Evolutionary conservation across 2,329 filamentous ascomycete species (phyloP).

Genomic region (Aureobasidium vineae): DNA sequence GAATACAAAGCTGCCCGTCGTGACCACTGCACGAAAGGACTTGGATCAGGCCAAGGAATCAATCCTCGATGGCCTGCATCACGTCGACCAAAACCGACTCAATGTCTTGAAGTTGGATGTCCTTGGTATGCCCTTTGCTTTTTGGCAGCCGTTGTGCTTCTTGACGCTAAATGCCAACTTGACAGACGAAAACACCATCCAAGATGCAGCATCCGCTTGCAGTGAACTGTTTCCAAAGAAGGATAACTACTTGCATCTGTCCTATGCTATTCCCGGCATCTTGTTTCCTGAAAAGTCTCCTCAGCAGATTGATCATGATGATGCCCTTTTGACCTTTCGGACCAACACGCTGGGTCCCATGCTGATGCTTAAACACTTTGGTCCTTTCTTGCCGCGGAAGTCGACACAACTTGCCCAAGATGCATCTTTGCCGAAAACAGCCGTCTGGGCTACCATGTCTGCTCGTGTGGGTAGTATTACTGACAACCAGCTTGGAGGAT

Average conservation of each 20-base stretch:
- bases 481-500: slow-evolving; percentile 72
- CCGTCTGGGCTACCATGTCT: slow-evolving; percentile 72
- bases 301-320: slow-evolving; percentile 59
- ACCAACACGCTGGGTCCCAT: slow-evolving; percentile 74
- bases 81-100: slow-evolving; percentile 49
- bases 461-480: slow-evolving; percentile 72
- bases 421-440: slow-evolving; percentile 47
- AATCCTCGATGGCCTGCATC: slow-evolving; percentile 52
- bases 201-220: slow-evolving; percentile 51
- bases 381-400: slow-evolving; percentile 64
- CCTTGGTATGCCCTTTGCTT: slow-evolving; percentile 45
- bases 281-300: slow-evolving; percentile 72
- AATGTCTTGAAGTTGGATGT: slow-evolving; percentile 57
- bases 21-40: slow-evolving; percentile 60
- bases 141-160: not conserved
- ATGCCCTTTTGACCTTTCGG: slow-evolving; percentile 66
- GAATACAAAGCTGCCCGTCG: slow-evolving; percentile 57
- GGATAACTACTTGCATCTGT: slow-evolving; percentile 63
- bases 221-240: slow-evolving; percentile 38
- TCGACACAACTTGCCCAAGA: slow-evolving; percentile 42
- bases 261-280: slow-evolving; percentile 68
- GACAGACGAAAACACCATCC: slow-evolving; percentile 62
- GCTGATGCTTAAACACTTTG: slow-evolving; percentile 74
- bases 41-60: slow-evolving; percentile 49
- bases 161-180: not conserved